Conservation (phyloP, 2,329 filamentous ascomycete species). For the Diplocarpon mali region DNA sequence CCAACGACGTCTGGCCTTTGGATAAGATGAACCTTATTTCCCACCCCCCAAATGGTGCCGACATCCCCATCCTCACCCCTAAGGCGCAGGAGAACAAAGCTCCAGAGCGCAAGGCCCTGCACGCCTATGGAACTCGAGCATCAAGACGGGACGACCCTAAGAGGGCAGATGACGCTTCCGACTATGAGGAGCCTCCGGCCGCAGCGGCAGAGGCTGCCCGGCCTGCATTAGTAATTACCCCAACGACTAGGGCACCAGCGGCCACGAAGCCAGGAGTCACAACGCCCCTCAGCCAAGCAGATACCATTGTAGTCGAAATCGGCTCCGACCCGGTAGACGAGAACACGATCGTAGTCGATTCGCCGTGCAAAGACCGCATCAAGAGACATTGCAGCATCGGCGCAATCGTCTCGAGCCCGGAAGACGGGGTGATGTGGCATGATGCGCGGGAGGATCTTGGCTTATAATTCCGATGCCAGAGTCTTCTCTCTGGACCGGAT, state of each 20-base stretch:
- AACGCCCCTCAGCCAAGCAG: not conserved
- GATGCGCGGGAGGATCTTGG: constrained; percentile 14
- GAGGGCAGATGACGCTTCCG: too few species aligned
- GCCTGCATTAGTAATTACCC: too few species aligned
- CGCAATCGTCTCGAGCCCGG: constrained; percentile 17
- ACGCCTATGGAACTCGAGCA: constrained; percentile 9
- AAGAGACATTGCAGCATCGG: constrained; percentile 21
- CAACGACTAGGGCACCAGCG: too few species aligned
- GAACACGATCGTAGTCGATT: constrained; percentile 3
- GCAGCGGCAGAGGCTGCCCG: too few species aligned
- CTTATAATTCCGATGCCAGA: too few species aligned
- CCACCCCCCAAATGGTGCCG: constrained; percentile 12
- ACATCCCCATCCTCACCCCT: constrained; percentile 9
- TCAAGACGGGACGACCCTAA: not conserved
- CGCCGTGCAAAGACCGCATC: constrained; percentile 16
- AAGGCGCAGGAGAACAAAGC: not conserved
- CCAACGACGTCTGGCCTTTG: constrained; percentile 5
- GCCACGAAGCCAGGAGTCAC: too few species aligned
- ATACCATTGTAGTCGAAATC: constrained; percentile 10
- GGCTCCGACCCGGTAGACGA: not conserved
- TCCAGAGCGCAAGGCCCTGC: not conserved
- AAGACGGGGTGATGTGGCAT: constrained; percentile 14
- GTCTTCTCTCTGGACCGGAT: too few species aligned
- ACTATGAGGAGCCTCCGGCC: too few species aligned
- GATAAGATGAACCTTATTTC: constrained; percentile 11